These are phyloP conservation scores for Licmophora abbreviata DNA, from an alignment of 108 stramenopile species.

Conservation along the genomic window DNA sequence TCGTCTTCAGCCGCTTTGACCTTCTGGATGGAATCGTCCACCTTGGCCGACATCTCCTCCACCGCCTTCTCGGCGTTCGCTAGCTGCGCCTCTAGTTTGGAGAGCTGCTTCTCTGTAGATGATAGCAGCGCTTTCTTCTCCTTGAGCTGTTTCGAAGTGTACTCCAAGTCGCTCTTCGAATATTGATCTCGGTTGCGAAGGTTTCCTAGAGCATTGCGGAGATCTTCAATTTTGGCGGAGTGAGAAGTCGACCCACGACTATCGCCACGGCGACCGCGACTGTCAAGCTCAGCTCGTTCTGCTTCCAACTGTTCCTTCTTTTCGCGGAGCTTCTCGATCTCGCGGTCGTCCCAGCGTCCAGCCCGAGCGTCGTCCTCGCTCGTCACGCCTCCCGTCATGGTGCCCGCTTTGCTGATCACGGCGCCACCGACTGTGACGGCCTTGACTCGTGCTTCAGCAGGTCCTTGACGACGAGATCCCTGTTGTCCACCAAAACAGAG, in stretches of 20 bases:
- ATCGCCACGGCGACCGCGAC: slow-evolving; percentile 27
- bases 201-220: slow-evolving; percentile 61
- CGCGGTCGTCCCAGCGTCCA: slow-evolving; percentile 73
- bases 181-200: slow-evolving; percentile 65
- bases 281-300: slow-evolving; percentile 61
- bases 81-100: slow-evolving; percentile 36
- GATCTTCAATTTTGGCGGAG: slow-evolving; percentile 49
- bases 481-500: slow-evolving; percentile 56
- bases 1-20: slow-evolving; percentile 79
- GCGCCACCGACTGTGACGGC: slow-evolving; percentile 92
- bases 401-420: slow-evolving; percentile 94
- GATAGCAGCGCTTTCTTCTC: slow-evolving; percentile 56
- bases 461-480: slow-evolving; percentile 10
- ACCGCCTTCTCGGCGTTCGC: slow-evolving; percentile 39
- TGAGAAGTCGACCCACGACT: slow-evolving; percentile 14
- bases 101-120: slow-evolving; percentile 36
- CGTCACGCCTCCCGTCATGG: slow-evolving; percentile 95
- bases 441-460: slow-evolving; percentile 63
- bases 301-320: slow-evolving; percentile 68
- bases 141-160: slow-evolving; percentile 60
- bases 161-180: slow-evolving; percentile 67
- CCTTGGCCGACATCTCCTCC: slow-evolving; percentile 28
- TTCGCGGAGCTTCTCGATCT: slow-evolving; percentile 48
- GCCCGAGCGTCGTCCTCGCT: slow-evolving; percentile 59
- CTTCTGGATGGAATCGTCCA: slow-evolving; percentile 27